Evolutionary conservation across 139 green algal species (phyloP).

Genomic region (Coelastrella sp.): DNA sequence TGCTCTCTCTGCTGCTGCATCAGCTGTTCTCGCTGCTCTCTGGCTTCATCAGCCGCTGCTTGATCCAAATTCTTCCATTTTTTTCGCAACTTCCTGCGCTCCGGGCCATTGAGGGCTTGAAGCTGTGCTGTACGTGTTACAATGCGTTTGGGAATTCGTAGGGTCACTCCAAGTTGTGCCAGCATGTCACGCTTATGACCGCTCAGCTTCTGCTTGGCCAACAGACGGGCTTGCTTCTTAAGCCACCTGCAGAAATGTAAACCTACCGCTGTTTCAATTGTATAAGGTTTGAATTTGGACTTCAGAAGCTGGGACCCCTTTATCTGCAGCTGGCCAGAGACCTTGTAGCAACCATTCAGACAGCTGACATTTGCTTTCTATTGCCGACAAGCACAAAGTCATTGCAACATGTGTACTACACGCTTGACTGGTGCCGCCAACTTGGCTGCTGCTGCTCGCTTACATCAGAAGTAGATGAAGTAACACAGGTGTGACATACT

Average conservation of each 20-base stretch:
- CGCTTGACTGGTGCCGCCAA: too few species aligned
- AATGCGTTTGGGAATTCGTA: constrained; percentile 23
- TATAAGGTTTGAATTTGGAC: too few species aligned
- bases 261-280: not conserved
- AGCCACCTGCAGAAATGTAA: constrained; percentile 43
- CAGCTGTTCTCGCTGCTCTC: constrained; percentile 3
- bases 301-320: too few species aligned
- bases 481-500: too few species aligned
- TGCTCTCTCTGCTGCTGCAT: not conserved
- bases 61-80: constrained; percentile 20
- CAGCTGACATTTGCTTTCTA: too few species aligned
- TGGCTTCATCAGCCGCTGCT: not conserved
- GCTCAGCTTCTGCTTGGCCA: constrained; percentile 43
- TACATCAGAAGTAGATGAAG: too few species aligned
- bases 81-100: constrained; percentile 26
- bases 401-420: too few species aligned
- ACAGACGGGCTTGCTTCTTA: constrained; percentile 19
- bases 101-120: constrained; percentile 31
- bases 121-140: constrained; percentile 32
- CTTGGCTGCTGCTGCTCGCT: too few species aligned
- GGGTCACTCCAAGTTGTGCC: constrained; percentile 29
- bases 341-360: too few species aligned
- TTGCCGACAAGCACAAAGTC: too few species aligned
- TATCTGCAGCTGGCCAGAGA: too few species aligned
- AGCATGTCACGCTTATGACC: constrained; percentile 34